Evolutionary conservation across 306 rosid genomes (phyloP).

Genomic region (Nissolia schottii): DNA sequence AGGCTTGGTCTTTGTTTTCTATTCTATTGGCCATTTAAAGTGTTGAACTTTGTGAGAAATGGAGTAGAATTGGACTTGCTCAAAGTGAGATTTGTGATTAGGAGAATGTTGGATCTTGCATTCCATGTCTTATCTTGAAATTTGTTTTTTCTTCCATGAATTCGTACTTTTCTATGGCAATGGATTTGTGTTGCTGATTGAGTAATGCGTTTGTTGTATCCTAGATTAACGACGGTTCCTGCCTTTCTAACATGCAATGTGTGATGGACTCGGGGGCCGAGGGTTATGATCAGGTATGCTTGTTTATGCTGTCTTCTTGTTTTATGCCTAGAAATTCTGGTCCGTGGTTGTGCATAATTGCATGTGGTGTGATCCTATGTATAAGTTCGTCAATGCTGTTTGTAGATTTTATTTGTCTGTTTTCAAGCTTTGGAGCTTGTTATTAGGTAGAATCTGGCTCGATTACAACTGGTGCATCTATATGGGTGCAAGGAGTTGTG

Average conservation of each 20-base stretch:
- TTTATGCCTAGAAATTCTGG: not conserved
- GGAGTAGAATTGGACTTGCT: not conserved
- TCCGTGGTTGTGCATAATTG: too few relatives aligned
- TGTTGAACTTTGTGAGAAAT: not conserved
- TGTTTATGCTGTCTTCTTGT: not conserved
- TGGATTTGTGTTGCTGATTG: not conserved
- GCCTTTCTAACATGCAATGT: slow-evolving; percentile 95
- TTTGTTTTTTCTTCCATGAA: not conserved
- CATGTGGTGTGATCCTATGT: not conserved
- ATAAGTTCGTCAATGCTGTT: not conserved
- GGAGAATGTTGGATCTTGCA: not conserved
- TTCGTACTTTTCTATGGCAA: not conserved
- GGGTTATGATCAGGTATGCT: slow-evolving; percentile 76
- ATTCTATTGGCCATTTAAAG: not conserved
- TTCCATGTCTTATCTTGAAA: not conserved
- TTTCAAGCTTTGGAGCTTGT: slow-evolving; percentile 40
- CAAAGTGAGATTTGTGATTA: not conserved
- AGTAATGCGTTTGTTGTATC: not conserved
- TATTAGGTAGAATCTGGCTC: slow-evolving; percentile 73
- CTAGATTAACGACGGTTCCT: slow-evolving; percentile 90
- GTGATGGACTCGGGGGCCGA: slow-evolving; percentile 61
- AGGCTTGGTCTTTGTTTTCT: not conserved
- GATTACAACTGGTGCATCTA: slow-evolving; percentile 81
- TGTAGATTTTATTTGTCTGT: slow-evolving; percentile 20
- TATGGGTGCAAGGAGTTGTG: slow-evolving; percentile 82